Evolutionary conservation across 108 stramenopile genomes (phyloP), one percentile per base, ranked within the genome.

Genomic region (Cyclotella sp.): DNA sequence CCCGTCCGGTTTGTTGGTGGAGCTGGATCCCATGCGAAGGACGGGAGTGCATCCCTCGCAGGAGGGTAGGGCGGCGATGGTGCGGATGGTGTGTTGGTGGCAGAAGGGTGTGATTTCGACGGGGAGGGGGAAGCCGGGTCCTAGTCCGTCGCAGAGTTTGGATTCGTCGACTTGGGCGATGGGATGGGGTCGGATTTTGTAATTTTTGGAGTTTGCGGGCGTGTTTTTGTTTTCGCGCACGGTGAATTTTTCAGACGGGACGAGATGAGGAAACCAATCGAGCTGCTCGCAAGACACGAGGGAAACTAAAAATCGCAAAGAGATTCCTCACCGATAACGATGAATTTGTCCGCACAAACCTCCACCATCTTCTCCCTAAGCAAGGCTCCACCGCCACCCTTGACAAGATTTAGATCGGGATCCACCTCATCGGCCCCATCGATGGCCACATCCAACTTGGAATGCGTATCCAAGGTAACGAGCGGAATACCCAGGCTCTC

Each of bases 381-480:
- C 15, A 98, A 79, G 10, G 97, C 97, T 21, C 98, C 98, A 42
- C 98, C 98, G 19, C 97, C 96, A 65, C 98, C 98, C 90, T 99
- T 99, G 66, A 98, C 97, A 63, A 97, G 86, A 85, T 98, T 97
- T 42, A 99, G 84, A 30, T 89, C 89, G 12, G 92, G 94, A 83
- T 99, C 98, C 24, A 98, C 98, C 76, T 97, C 95, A 76, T 99
- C 98, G 27, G 99, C 98, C 24, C 98, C 99, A 88, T 99, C 99
- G 77, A 98, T 98, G 45, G 98, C 97, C 46, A 99, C 98, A 83
- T 98, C 99, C 59, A 99, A 86, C 72, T 95, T 90, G 24, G 97
- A 95, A 70, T 97, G 95, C 11, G 93, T 93, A 68, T 97, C 95
- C 16, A 99, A 85, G 12, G 98, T 98, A 7, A 92, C 95, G 26